A percentile compares a stretch with the other conserved stretches of the same genome.
Evolutionary conservation across 2,329 filamentous ascomycete genomes (phyloP).

Genomic region (Zalaria sp.): DNA sequence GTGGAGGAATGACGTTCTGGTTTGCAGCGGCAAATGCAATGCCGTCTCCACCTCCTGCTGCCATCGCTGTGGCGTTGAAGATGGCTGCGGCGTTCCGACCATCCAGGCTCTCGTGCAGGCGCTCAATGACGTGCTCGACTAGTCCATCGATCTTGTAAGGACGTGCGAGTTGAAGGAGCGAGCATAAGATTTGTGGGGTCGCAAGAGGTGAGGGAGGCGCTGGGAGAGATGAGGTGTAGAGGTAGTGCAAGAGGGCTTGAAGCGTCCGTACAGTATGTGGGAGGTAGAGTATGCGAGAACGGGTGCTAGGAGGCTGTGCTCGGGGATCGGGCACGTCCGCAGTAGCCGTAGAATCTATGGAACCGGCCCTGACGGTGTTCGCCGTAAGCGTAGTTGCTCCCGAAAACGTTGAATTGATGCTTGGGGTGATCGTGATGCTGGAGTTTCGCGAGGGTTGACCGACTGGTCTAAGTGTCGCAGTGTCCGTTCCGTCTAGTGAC

Average conservation of each 20-base stretch:
- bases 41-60: constrained; percentile 78
- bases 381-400: constrained; percentile 26
- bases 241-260: constrained; percentile 77
- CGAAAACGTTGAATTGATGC: constrained; percentile 35
- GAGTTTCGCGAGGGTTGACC: constrained; percentile 55
- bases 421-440: constrained; percentile 70
- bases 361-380: constrained; percentile 22
- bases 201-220: constrained; percentile 62
- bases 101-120: constrained; percentile 77
- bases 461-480: constrained; percentile 57
- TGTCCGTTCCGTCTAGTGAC: constrained; percentile 57
- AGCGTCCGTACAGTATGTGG: constrained; percentile 85
- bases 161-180: constrained; percentile 79
- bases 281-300: constrained; percentile 79
- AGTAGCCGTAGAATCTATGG: background rate
- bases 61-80: constrained; percentile 97
- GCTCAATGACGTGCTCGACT: constrained; percentile 81
- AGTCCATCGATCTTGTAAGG: constrained; percentile 90
- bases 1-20: constrained; percentile 22
- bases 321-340: constrained; percentile 37
- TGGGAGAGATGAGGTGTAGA: constrained; percentile 86
- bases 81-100: constrained; percentile 90
- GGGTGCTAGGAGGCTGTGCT: constrained; percentile 41
- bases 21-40: constrained; percentile 45
- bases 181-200: constrained; percentile 91